Base-by-base conservation (phyloP, 129 eudicot genomes). In the Lactuca sativa region DNA sequence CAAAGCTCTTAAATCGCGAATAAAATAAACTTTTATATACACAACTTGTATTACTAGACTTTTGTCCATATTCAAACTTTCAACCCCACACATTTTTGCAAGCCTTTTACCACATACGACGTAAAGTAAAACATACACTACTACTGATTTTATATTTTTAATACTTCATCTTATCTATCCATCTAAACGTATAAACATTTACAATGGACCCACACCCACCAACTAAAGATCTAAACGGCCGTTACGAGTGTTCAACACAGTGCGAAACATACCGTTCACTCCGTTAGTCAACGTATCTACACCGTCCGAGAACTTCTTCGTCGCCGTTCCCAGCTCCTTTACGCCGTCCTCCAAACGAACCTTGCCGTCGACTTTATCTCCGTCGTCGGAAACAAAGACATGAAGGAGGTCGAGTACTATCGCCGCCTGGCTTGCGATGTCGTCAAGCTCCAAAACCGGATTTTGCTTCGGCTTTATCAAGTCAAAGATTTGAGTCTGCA, bases 221-320 rank as follows among this genome's bases (percentile, higher is more conserved):
- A 49, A 18, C 76, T 69, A 76, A 38, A 62, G 21, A 40, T 69
- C 81, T 62, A 77, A 18, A 69, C 59, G 71, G 9, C 81, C 71
- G 60, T 69, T 77, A 54, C 81, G 81, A 2, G 71, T 77, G 25
- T 77, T 32, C 82, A 82, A 56, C 5, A 82, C 83, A 6, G 74
- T 58, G 1, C 73, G 66, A 40, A 82, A 82, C 70, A 82, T 25
- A 6, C 75, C 77, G 59, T 74, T 58, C 74, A 77, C 80, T 49
- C 80, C 82, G 80, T 69, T 64, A 73, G 60, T 43, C 66, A 82
- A 64, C 78, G 56, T 30, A 38, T 82, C 86, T 44, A 82, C 2
- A 5, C 86, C 82, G 17, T 77, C 80, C 0, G 80, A 69, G 11
- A 73, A 77, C 67, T 9, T 55, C 21, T 34, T 43, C 48, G 59